Base-by-base conservation (phyloP, 352 stramenopile species). In the Peronosclerospora sorghi region DNA sequence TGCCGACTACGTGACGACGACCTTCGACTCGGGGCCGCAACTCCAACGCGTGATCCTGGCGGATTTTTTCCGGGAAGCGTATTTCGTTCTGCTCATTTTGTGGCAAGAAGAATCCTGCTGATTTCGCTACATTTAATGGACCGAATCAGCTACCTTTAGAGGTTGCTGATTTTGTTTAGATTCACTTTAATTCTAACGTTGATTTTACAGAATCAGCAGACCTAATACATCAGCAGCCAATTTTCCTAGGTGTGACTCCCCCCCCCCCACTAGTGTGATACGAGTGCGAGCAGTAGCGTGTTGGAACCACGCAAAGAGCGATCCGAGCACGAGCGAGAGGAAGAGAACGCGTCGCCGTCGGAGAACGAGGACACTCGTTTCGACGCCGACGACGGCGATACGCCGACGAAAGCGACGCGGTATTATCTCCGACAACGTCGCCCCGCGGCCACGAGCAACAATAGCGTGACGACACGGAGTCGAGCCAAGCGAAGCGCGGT, bases 1-100 rank as follows among this genome's bases (percentile, higher is more conserved):
- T n/a, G 41, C 68, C 45, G 56, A 48, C 49, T 94, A 91, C 50
- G 59, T 91, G 5, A 51, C 73, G 13, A 56, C 58, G 38, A 86
- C 74, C 20, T 98, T 97, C 58, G 89, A 88, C 12, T 85, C 86
- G 15, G 52, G 89, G 23, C 54, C 63, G 24, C 77, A 76, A 49
- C 65, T 97, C 28, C 77, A 84, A 45, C 86, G 79, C 35, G 84
- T 85, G 35, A 96, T 98, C 44, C 67, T 98, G 18, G 72, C 91
- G 10, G 93, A 98, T 53, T 98, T 98, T 50, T 98, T 98, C 69
- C 72, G 82, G 32, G 91, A 95, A 32, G 94, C 92, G 6, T 98
- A n/a, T n/a, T n/a, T n/a, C n/a, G n/a, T n/a, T n/a, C n/a, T n/a
- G n/a, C n/a, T n/a, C n/a, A n/a, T n/a, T n/a, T n/a, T n/a, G n/a